Evolutionary conservation across 2,329 filamentous ascomycete genomes (phyloP).

Genomic region (Teratosphaeriaceae sp.): DNA sequence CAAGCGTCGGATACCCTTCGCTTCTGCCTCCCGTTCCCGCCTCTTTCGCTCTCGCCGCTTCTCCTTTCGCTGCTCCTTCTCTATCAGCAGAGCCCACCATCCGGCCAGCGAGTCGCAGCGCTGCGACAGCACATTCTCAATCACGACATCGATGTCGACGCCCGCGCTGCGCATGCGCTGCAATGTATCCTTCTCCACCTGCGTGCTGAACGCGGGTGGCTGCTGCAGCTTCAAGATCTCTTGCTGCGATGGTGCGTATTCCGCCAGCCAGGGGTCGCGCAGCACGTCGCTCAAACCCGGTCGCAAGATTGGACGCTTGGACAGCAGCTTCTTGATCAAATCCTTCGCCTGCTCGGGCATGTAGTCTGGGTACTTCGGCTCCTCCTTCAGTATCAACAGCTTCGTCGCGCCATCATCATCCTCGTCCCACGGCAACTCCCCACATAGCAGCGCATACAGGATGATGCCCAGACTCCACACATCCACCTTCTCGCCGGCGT

Average conservation of each 20-base stretch:
- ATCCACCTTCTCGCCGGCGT: slow-evolving; percentile 95
- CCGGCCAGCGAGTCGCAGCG: slow-evolving; percentile 85
- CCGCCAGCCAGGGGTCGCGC: slow-evolving; percentile 77
- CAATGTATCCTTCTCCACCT: slow-evolving; percentile 82
- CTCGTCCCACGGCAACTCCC: slow-evolving; percentile 90
- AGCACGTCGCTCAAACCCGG: slow-evolving; percentile 81
- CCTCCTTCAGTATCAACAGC: slow-evolving; percentile 73
- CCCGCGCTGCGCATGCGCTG: slow-evolving; percentile 90
- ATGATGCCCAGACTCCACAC: slow-evolving; percentile 90
- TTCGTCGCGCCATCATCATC: slow-evolving; percentile 91
- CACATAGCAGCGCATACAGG: slow-evolving; percentile 72
- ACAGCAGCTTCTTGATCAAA: slow-evolving; percentile 73
- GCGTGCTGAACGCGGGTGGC: slow-evolving; percentile 74
- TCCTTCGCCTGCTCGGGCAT: slow-evolving; percentile 71
- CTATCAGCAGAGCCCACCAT: slow-evolving; percentile 92
- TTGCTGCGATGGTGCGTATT: slow-evolving; percentile 81
- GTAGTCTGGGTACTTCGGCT: slow-evolving; percentile 77
- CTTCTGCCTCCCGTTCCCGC: slow-evolving; percentile 75
- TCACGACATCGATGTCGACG: slow-evolving; percentile 87
- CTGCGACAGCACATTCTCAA: slow-evolving; percentile 87
- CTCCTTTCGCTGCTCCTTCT: slow-evolving; percentile 90
- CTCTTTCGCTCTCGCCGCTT: slow-evolving; percentile 72
- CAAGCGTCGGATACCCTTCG: slow-evolving; percentile 69
- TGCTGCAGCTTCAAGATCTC: slow-evolving; percentile 78
- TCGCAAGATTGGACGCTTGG: slow-evolving; percentile 78